Conservation (phyloP, 1,284 basidiomycete genomes). For the Ustilago cynodontis region DNA sequence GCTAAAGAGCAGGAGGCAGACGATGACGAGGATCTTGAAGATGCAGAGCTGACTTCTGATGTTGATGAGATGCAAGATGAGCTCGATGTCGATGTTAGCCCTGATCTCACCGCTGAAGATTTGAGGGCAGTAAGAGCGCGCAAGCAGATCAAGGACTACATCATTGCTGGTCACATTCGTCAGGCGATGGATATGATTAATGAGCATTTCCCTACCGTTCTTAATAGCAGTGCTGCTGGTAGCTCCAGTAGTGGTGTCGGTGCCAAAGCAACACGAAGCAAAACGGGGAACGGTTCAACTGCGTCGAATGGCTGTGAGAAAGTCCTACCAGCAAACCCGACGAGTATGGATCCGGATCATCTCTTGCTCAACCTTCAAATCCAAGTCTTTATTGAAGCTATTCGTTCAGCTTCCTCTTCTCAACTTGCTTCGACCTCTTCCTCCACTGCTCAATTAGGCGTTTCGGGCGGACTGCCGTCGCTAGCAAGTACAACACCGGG, state of each 20-base stretch:
- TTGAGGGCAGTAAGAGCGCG: slow-evolving; percentile 36
- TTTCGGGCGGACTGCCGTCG: slow-evolving; percentile 30
- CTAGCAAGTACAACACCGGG: slow-evolving; percentile 45
- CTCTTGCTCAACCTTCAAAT: slow-evolving; percentile 84
- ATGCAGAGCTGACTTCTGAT: slow-evolving; percentile 32
- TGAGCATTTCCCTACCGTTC: slow-evolving; percentile 66
- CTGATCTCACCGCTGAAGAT: slow-evolving; percentile 42
- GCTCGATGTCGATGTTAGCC: slow-evolving; percentile 35
- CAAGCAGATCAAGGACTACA: slow-evolving; percentile 74
- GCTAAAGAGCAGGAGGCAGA: not conserved
- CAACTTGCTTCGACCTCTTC: slow-evolving; percentile 18
- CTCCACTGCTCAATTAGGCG: slow-evolving; percentile 7
- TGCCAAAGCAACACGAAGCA: not conserved
- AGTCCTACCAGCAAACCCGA: slow-evolving; percentile 56
- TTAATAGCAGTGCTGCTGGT: slow-evolving; percentile 38
- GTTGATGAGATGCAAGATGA: slow-evolving; percentile 24
- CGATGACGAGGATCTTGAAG: slow-evolving; percentile 31
- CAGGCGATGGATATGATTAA: slow-evolving; percentile 78
- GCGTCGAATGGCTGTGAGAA: slow-evolving; percentile 27
- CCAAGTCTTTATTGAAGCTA: slow-evolving; percentile 83
- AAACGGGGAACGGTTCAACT: not conserved
- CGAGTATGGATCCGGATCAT: slow-evolving; percentile 76
- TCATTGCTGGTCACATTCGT: slow-evolving; percentile 79
- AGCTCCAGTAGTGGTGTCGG: slow-evolving; percentile 9
- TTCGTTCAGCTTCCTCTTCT: slow-evolving; percentile 74